Percentiles rank a stretch among this genome's conserved stretches.
phyloP scores from a whole-genome alignment of 2,329 filamentous ascomycete species.

The Neonectria magnoliae region DNA sequence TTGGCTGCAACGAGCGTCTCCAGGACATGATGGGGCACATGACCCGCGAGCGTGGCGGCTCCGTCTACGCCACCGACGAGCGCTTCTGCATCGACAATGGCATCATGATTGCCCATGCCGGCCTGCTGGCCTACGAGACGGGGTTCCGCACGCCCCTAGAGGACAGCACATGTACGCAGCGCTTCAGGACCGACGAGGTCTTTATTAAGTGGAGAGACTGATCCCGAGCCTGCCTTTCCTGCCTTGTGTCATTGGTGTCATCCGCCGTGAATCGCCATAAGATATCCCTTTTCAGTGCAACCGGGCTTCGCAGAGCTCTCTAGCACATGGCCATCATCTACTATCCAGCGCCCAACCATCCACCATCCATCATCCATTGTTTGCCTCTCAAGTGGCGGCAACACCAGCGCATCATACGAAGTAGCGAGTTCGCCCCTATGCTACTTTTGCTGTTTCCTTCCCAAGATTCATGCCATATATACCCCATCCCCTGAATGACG shows the following conservation, averaged over 20 bases:
- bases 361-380: constrained; percentile 7
- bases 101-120: constrained; percentile 97
- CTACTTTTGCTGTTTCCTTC: background rate
- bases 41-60: constrained; percentile 88
- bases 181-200: constrained; percentile 85
- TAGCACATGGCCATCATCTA: background rate
- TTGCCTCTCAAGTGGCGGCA: background rate
- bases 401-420: background rate
- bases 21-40: constrained; percentile 99
- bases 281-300: background rate
- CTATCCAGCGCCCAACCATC: constrained; percentile 7
- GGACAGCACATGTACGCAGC: constrained; percentile 86
- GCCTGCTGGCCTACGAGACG: constrained; percentile 83
- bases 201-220: constrained; percentile 80
- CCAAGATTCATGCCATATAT: background rate
- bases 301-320: background rate
- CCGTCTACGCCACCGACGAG: constrained; percentile 94
- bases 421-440: background rate
- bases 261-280: constrained; percentile 9
- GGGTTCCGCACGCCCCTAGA: constrained; percentile 81
- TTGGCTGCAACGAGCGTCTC: constrained; percentile 92
- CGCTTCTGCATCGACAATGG: constrained; percentile 99
- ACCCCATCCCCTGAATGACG: background rate
- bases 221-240: constrained; percentile 26
- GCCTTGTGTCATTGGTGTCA: constrained; percentile 6